Base-by-base conservation (phyloP, 2,329 filamentous ascomycete species). In the Phyllosticta paracitricarpa region DNA sequence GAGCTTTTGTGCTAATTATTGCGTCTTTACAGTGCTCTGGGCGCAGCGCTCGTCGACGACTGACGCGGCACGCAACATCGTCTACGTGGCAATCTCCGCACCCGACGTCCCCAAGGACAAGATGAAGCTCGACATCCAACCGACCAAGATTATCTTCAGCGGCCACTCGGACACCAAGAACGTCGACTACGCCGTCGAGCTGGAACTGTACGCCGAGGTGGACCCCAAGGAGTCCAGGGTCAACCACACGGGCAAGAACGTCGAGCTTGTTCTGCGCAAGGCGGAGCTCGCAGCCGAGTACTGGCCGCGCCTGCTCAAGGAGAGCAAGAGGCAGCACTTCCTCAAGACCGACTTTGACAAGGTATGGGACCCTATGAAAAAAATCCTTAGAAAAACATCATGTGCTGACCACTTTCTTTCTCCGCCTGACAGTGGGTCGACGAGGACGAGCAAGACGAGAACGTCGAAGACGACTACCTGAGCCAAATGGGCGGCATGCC, bases 341-440 rank as follows among this genome's bases (percentile, higher is more conserved):
- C 79, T 99, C 72, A 96, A 96, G 87, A 97, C 94, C 66, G 89
- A 99, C 80, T 99, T 99, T 70, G 92, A 97, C 81, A 97, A 96
- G 88, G 85, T 88, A 74, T 63, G 81, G 68, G 26, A 22, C 19
- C 19, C 28, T 30, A 8, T 2, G 6, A 7, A 30, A 30, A 30
- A 28, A 30, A 30, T 30, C 9, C 17, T 28, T 22, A 9, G 22
- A 54, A 54, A 28, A 19, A 25, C 26, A 2, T 19, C 59, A 10
- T 56, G 8, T 56, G 9, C 12, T 30, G 3, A 4, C 19, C 25
- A 14, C 19, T 26, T 17, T 28, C 19, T 48, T 40, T 14, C 19
- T 14, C 12, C 6, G 19, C 25, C 14, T 19, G 63, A 33, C 63
- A 87, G 84, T 97, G 92, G 92, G 89, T 96, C 71, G 92, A 97